Conservation (phyloP, 1,139 yeast genomes). For the Hemisphaericaspora subhashii region DNA sequence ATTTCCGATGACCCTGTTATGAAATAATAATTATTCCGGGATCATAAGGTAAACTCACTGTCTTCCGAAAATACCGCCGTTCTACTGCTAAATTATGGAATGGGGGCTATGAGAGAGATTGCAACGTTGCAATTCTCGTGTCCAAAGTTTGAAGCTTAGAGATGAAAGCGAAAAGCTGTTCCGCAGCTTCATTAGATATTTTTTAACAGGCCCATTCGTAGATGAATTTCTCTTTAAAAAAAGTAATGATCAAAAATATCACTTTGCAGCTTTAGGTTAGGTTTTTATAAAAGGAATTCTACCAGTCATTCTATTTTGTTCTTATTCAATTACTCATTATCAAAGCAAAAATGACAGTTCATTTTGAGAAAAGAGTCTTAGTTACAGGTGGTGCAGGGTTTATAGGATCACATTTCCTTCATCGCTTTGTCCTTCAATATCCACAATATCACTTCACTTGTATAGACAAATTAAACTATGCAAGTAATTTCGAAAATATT, state of each 20-base stretch:
- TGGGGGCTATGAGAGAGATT: neutral
- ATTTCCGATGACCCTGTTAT: too few relatives aligned
- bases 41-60: too few relatives aligned
- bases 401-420: slow-evolving; percentile 52
- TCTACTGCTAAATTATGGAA: too few relatives aligned
- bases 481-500: slow-evolving; percentile 17
- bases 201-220: too few relatives aligned
- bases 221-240: neutral
- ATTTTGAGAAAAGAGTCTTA: slow-evolving; percentile 28
- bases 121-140: neutral
- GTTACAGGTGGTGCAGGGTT: slow-evolving; percentile 65
- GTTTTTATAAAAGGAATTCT: neutral
- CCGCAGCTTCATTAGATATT: too few relatives aligned
- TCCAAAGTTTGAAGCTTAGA: too few relatives aligned
- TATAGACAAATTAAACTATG: slow-evolving; percentile 48
- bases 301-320: too few relatives aligned
- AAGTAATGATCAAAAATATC: neutral
- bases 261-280: neutral
- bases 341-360: slow-evolving; percentile 7
- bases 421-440: slow-evolving; percentile 36
- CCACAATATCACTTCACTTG: slow-evolving; percentile 45
- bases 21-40: too few relatives aligned
- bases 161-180: too few relatives aligned
- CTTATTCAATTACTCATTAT: too few relatives aligned
- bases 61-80: too few relatives aligned